Evolutionary conservation across 1,284 basidiomycete species (phyloP), one percentile per base, ranked within the genome.

Genomic region (Tilletia caries): DNA sequence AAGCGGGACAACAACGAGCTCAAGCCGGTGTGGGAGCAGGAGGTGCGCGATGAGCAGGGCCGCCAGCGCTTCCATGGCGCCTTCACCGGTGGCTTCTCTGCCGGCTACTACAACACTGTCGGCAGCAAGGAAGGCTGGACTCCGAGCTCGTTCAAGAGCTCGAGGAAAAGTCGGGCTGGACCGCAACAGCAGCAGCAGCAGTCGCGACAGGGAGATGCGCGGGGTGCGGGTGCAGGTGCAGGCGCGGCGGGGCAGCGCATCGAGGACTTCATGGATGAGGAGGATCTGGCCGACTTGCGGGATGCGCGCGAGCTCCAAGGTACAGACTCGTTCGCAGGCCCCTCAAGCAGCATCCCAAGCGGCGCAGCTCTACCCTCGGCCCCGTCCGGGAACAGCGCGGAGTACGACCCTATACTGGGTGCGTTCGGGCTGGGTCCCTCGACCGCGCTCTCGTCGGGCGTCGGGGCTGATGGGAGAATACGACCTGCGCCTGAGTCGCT

Each of bases 211-310:
- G 37, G 37, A 41, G 37, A 41, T 41, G 37, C 10, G 15, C 10
- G 37, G 15, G 37, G 10, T 41, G 37, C 10, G 15, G 15, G 37
- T 15, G 67, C 50, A 6, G 50, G 23, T 88, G 92, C 43, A 89
- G 90, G 0, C 54, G 69, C 32, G 90, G 89, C 78, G n/a, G 83
- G 69, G 41, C 68, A 66, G 34, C 72, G 88, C 13, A 89, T 91
- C 0, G 92, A 97, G 82, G 95, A 98, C 83, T 98, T 93, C 83
- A 98, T 98, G 95, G 95, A 98, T 84, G 95, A 97, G 58, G 96
- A 98, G 84, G 95, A 97, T 83, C 85, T 95, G n/a, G 88, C 90
- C 46, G 92, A 92, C 73, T 83, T 91, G 71, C 88, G 87, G 48
- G 91, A 92, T 64, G 88, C 88, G 75, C 87, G 89, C 74, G 88